Base-by-base conservation (phyloP, 1,284 basidiomycete genomes). In the Trichosporon asahii region DNA sequence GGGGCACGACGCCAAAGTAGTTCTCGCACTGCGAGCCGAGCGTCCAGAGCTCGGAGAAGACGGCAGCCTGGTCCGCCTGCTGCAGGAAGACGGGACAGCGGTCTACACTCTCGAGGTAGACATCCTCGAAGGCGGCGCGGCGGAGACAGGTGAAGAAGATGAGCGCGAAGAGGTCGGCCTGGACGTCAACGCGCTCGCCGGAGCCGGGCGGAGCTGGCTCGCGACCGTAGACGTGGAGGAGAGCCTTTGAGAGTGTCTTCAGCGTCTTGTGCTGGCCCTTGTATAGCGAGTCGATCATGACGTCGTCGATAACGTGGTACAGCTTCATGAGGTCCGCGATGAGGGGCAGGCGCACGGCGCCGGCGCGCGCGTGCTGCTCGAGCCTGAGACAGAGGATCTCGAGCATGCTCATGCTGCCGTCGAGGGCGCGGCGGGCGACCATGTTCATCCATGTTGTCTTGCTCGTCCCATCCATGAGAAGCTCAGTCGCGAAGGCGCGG, bases 1-100 rank as follows among this genome's bases (percentile, higher is more conserved):
- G 67, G 8, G 70, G 67, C 4, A 68, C 67, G 40, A 68, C 23
- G 27, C 67, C 70, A 63, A 71, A 71, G 70, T 71, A 71, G 44
- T 64, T 66, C 25, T 71, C 67, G 53, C 70, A 71, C 49, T 71
- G 70, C 2, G 70, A 71, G n/a, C 70, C 70, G 33, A 71, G 70
- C 12, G 70, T 68, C 67, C 67, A 71, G 15, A 71, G 65, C 31
- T 71, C 70, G 15, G 66, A 61, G 37, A 71, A 71, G 60, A 66
- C 67, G 53, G 70, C 67, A 6, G 69, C 69, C 63, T 70, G 69
- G 21, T 70, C 69, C 33, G 69, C 65, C 15, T 66, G 65, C 14
- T n/a, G 15, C 29, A 68, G 65, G 65, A 66, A 68, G 11, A 71
- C 25, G 18, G 70, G 70, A 25, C 68, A 68, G 35, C 70, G 67